phyloP scores from a whole-genome alignment of 805 yeast genomes.

The Wickerhamomyces tratensis region DNA sequence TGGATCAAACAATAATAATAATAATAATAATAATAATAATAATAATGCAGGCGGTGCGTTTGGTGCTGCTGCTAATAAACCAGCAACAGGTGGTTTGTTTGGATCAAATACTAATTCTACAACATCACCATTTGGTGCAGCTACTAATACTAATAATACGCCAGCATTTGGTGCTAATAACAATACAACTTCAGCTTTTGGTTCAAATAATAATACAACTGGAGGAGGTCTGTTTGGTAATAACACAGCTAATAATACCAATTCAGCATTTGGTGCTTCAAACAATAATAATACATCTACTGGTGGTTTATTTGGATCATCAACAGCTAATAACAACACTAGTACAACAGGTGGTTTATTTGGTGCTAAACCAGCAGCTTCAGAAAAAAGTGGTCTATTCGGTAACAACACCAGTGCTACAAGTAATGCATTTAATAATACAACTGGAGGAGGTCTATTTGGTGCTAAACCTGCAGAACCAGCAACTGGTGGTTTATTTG shows the following conservation, averaged over 20 bases:
- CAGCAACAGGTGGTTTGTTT: constrained; percentile 20
- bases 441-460: constrained; percentile 23
- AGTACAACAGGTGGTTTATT: constrained; percentile 2
- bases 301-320: constrained; percentile 24
- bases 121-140: too few species aligned
- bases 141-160: constrained; percentile 5
- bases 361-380: constrained; percentile 12
- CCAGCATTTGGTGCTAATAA: constrained; percentile 19
- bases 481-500: constrained; percentile 22
- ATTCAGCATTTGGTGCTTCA: constrained; percentile 5
- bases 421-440: constrained; percentile 14
- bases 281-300: constrained; percentile 1
- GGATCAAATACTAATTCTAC: constrained; percentile 14
- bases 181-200: constrained; percentile 23
- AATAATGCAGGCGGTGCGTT: constrained; percentile 1
- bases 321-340: constrained; percentile 11
- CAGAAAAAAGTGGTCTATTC: constrained; percentile 20
- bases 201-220: constrained; percentile 6
- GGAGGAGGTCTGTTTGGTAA: constrained; percentile 28
- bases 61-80: constrained; percentile 4
- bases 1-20: constrained; percentile 12
- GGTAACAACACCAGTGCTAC: constrained; percentile 11
- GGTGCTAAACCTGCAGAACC: constrained; percentile 13
- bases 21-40: neutral
- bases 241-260: constrained; percentile 1